Percentiles rank a stretch among this genome's conserved stretches.
phyloP scores from a whole-genome alignment of 192 early-diverging fungal species.

The Coemansia sp. region DNA sequence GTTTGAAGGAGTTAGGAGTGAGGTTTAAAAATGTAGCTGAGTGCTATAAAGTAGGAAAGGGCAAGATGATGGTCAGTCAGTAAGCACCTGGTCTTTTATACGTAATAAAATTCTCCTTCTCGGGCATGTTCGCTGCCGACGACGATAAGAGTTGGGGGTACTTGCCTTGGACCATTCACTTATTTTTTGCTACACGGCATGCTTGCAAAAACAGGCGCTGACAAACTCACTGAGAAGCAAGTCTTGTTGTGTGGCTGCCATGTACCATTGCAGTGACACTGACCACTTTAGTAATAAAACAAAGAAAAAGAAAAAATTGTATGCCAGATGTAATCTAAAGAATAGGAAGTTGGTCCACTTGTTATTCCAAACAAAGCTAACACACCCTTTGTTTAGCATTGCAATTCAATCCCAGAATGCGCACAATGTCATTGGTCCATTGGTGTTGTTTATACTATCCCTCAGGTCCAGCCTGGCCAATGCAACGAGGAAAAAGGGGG shows the following conservation, averaged over 20 bases:
- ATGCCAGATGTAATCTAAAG: not conserved
- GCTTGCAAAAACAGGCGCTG: not conserved
- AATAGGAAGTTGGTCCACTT: slow-evolving; percentile 2
- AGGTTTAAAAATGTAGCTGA: slow-evolving; percentile 6
- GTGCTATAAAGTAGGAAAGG: not conserved
- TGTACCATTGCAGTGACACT: not conserved
- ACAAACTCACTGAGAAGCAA: not conserved
- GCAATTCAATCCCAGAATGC: not conserved
- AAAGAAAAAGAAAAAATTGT: not conserved
- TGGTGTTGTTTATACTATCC: slow-evolving; percentile 10
- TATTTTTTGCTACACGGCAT: not conserved
- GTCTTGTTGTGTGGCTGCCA: slow-evolving; percentile 1
- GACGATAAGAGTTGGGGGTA: not conserved
- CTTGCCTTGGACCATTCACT: not conserved
- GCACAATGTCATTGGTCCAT: not conserved
- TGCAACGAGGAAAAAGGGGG: not conserved
- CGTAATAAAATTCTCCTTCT: not conserved
- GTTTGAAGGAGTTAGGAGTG: not conserved
- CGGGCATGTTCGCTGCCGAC: not conserved
- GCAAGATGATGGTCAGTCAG: not conserved
- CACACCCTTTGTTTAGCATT: not conserved
- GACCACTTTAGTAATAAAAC: not conserved
- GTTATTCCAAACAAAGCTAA: not conserved
- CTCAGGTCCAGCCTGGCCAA: not conserved
- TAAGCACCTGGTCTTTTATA: slow-evolving; percentile 4